A percentile compares a stretch with the other conserved stretches of the same genome.
Evolutionary conservation across 352 stramenopile species (phyloP).

Genomic region (Phytophthora rubi): DNA sequence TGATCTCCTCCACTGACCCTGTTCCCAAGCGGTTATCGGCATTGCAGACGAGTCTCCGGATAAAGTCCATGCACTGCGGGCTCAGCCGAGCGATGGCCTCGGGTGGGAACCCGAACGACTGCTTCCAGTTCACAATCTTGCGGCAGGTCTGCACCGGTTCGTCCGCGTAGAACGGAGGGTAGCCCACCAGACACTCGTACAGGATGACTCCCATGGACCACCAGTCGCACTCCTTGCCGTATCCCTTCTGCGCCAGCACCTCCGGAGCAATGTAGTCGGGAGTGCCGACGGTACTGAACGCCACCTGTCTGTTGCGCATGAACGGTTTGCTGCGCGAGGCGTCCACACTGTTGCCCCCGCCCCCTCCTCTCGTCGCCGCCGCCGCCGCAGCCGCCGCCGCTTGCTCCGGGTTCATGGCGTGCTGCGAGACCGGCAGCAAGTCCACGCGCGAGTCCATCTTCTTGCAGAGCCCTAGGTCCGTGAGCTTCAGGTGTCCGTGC

Average conservation of each 20-base stretch:
- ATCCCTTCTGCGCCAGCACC: conserved; percentile 93
- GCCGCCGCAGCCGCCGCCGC: conserved; percentile 14
- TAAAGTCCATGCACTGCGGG: conserved; percentile 92
- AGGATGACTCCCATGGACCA: conserved; percentile 99
- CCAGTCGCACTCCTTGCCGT: conserved; percentile 96
- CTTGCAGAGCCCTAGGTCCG: conserved; percentile 98
- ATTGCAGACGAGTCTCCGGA: conserved; percentile 94
- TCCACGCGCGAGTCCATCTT: conserved; percentile 94
- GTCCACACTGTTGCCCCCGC: conserved; percentile 43
- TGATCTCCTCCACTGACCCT: conserved; percentile 95
- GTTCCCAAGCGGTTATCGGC: conserved; percentile 94
- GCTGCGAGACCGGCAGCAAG: conserved; percentile 78
- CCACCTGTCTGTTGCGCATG: conserved; percentile 83
- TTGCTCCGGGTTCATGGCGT: conserved; percentile 54
- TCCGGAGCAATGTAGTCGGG: conserved; percentile 99
- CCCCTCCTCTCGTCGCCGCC: conserved; percentile 27
- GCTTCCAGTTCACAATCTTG: conserved; percentile 93
- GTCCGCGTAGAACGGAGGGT: conserved; percentile 99
- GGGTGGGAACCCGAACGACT: conserved; percentile 84
- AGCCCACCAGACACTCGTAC: conserved; percentile 99
- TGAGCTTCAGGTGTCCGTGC: conserved; percentile 99
- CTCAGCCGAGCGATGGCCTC: conserved; percentile 68
- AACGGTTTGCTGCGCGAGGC: conserved; percentile 57
- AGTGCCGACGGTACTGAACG: conserved; percentile 98
- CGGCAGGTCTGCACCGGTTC: conserved; percentile 97